Base-by-base conservation (phyloP, 1,139 yeast species). In the Yamadazyma oceani region DNA sequence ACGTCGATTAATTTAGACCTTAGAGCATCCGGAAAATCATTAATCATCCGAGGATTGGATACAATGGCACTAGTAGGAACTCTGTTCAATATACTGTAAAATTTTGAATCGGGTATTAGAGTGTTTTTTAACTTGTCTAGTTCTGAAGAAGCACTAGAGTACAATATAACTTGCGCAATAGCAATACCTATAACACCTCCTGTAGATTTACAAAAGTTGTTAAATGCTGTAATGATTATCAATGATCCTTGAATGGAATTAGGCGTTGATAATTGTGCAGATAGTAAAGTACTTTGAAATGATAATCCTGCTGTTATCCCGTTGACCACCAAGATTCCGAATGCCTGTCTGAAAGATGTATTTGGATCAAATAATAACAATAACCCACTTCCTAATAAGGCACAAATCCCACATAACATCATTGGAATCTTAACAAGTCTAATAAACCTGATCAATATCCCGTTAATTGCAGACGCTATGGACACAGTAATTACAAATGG, bases 211-310 rank as follows among this genome's bases (percentile, higher is more conserved):
- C 60, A 49, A 46, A 78, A 75, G 45, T 73, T 73, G 35, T 72
- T 46, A 42, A 74, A 64, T 1, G 79, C 57, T 1, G 82, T 77
- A 2, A 75, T 67, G 43, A 75, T 50, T 36, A 80, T 73, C 32
- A 74, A 60, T 0, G 78, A 67, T 4, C 84, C 84, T 3, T 68
- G 66, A 9, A 65, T 49, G 22, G 63, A 51, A 21, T 65, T 67
- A 2, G 85, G 85, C 1, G 83, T 78, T 30, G 65, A 60, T 24
- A 81, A 52, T 51, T 82, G 88, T 6, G 75, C 69, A 12, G 79
- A 60, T 16, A 82, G 53, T 32, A 77, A 49, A 1, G 76, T 57
- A 24, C 78, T 61, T 54, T 81, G 89, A 48, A 80, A 64, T 36
- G 66, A 63, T 16, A 73, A 48, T 1, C 89, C 88, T 35, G 73